These are phyloP conservation scores for Lactarius deliciosus DNA, from an alignment of 768 basidiomycete genomes.

Conservation along the genomic window DNA sequence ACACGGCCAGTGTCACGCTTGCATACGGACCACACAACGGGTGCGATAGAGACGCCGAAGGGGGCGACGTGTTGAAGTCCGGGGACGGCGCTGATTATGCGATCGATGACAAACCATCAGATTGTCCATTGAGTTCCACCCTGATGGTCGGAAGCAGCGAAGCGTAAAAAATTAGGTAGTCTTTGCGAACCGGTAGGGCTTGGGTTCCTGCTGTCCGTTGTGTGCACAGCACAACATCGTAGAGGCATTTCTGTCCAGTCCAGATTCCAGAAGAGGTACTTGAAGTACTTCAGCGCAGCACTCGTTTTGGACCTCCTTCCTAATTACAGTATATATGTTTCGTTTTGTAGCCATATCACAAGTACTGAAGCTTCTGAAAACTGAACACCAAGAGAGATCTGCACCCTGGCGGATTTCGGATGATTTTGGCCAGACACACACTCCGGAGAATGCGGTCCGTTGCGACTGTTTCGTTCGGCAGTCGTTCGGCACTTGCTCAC, in stretches of 20 bases:
- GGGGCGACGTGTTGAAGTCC: background rate
- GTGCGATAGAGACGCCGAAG: background rate
- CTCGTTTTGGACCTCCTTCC: too few relatives aligned
- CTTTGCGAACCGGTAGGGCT: background rate
- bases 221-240: background rate
- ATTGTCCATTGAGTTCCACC: background rate
- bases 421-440: too few relatives aligned
- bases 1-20: slow-evolving; percentile 6
- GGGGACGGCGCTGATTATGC: background rate
- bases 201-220: background rate
- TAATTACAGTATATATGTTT: too few relatives aligned
- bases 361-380: too few relatives aligned
- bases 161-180: background rate
- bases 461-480: too few relatives aligned
- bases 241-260: background rate
- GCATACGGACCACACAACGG: background rate
- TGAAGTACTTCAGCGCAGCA: too few relatives aligned
- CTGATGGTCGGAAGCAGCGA: background rate
- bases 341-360: too few relatives aligned
- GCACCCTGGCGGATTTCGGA: too few relatives aligned
- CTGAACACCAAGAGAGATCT: too few relatives aligned
- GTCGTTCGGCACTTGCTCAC: too few relatives aligned
- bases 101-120: background rate
- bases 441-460: too few relatives aligned
- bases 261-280: too few relatives aligned